Conservation (phyloP, 805 yeast genomes). For the Lipomyces spencermartinsiae region DNA sequence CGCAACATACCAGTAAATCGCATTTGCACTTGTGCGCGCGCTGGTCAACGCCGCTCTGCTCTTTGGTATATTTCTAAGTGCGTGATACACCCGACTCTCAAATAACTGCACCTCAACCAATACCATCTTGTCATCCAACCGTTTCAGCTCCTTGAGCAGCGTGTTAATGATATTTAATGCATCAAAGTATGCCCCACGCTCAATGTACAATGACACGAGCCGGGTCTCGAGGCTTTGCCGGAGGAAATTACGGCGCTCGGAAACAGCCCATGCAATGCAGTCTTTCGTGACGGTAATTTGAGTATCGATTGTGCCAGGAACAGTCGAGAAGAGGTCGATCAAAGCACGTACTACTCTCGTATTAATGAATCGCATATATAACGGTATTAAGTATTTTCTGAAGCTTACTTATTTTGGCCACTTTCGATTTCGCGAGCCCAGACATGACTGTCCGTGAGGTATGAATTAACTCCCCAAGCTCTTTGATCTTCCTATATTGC, state of each 20-base stretch:
- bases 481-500: conserved; percentile 49
- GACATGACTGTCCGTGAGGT: conserved; percentile 74
- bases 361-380: neutral
- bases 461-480: conserved; percentile 66
- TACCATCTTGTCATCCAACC: conserved; percentile 92
- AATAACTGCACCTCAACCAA: conserved; percentile 93
- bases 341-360: conserved; percentile 59
- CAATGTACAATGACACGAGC: conserved; percentile 75
- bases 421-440: conserved; percentile 87
- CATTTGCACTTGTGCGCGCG: conserved; percentile 96
- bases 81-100: conserved; percentile 88
- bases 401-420: conserved; percentile 73
- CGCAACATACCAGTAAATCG: conserved; percentile 71
- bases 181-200: conserved; percentile 67
- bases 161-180: conserved; percentile 74
- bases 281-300: conserved; percentile 78
- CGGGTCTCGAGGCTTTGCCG: conserved; percentile 88
- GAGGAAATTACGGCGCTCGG: conserved; percentile 82
- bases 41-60: conserved; percentile 90
- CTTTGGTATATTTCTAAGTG: conserved; percentile 87
- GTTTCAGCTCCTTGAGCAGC: conserved; percentile 83
- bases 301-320: conserved; percentile 66
- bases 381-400: neutral
- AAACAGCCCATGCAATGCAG: conserved; percentile 84
- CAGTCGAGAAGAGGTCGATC: conserved; percentile 75